These are phyloP conservation scores for Jaapia argillacea DNA, from an alignment of 768 basidiomycete genomes.

Conservation along the genomic window DNA sequence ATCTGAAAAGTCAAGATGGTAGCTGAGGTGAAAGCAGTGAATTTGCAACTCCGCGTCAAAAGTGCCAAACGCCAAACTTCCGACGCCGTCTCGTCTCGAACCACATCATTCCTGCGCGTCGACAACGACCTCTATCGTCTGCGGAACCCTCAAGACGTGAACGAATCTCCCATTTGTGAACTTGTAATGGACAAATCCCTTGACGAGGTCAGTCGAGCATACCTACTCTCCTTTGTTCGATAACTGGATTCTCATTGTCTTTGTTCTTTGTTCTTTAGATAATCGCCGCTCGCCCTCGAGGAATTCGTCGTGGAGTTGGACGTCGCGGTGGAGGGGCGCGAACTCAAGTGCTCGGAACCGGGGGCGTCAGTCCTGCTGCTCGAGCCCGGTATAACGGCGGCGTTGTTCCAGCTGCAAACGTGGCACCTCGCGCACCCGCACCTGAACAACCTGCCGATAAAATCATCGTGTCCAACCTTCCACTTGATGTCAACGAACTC, in stretches of 20 bases:
- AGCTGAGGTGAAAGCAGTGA: not conserved
- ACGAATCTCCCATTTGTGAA: no score
- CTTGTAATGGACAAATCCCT: slow-evolving; percentile 71
- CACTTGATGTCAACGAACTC: slow-evolving; percentile 83
- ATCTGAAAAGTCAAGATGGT: no score
- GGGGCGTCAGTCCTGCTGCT: slow-evolving; percentile 34
- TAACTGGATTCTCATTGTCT: slow-evolving; percentile 13
- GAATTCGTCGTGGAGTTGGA: slow-evolving; percentile 29
- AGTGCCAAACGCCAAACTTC: slow-evolving; percentile 1
- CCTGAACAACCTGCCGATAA: slow-evolving; percentile 61
- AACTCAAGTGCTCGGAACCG: slow-evolving; percentile 48
- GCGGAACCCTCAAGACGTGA: no score
- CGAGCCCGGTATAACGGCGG: slow-evolving; percentile 42
- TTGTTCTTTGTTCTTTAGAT: slow-evolving; percentile 34
- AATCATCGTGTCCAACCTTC: slow-evolving; percentile 94
- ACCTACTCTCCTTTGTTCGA: slow-evolving; percentile 12
- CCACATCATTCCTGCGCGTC: not conserved
- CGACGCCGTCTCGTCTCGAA: not conserved
- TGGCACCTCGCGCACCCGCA: slow-evolving; percentile 26
- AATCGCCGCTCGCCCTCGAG: slow-evolving; percentile 51
- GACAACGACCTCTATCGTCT: no score
- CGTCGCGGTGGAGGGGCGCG: slow-evolving; percentile 41
- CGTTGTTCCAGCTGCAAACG: slow-evolving; percentile 22
- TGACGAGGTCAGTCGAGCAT: slow-evolving; percentile 51
- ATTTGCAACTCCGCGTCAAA: not conserved